Conservation (phyloP, 768 basidiomycete species). For the Boletus eberwhitei region DNA sequence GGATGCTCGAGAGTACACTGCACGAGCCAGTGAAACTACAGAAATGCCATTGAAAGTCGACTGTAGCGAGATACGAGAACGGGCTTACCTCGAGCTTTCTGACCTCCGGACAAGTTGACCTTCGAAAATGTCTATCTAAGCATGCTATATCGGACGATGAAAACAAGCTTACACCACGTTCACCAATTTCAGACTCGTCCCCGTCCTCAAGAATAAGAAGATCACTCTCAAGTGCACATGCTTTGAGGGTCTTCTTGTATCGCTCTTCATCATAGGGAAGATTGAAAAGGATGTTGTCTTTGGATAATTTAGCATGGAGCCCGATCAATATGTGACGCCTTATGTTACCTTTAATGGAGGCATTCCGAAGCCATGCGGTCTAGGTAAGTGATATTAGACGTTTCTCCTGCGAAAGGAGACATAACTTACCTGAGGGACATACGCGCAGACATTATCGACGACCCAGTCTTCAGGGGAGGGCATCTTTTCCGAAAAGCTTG, state of each 20-base stretch:
- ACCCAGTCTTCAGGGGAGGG: constrained; percentile 66
- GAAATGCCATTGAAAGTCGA: background rate
- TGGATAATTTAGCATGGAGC: constrained; percentile 29
- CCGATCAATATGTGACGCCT: constrained; percentile 26
- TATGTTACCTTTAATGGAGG: constrained; percentile 40
- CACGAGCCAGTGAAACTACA: constrained; percentile 71
- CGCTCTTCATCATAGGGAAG: constrained; percentile 70
- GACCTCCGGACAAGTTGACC: constrained; percentile 47
- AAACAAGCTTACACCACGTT: constrained; percentile 59
- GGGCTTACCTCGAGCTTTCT: constrained; percentile 60
- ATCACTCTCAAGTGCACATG: constrained; percentile 69
- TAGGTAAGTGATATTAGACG: constrained; percentile 17
- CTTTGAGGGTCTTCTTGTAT: constrained; percentile 76
- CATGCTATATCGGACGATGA: background rate
- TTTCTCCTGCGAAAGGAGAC: constrained; percentile 1
- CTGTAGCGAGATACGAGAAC: background rate
- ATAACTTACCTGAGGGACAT: constrained; percentile 68
- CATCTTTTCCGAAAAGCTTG: constrained; percentile 46
- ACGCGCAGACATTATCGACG: constrained; percentile 75
- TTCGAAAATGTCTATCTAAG: constrained; percentile 5
- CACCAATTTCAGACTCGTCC: constrained; percentile 84
- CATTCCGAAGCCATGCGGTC: constrained; percentile 71
- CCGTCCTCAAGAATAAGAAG: constrained; percentile 84
- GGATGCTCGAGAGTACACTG: constrained; percentile 86
- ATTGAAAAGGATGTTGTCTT: constrained; percentile 76